Conservation (phyloP, 305 asterid species). For the Solanum hybrid region DNA sequence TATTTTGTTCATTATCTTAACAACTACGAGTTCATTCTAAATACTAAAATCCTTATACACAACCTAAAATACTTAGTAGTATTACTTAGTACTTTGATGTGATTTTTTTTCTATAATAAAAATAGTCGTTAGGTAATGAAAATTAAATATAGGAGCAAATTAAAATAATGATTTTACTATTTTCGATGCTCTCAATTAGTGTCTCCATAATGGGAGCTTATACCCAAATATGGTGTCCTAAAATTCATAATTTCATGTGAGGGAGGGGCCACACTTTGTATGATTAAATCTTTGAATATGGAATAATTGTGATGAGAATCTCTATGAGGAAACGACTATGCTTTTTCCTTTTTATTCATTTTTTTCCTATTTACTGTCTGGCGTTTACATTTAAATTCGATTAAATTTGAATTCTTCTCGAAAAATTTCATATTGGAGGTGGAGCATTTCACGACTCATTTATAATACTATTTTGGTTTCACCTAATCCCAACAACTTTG, state of each 20-base stretch:
- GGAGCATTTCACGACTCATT: neutral
- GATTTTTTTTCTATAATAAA: neutral
- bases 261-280: conserved; percentile 1
- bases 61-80: neutral
- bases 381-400: rapidly evolving
- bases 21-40: neutral
- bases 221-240: neutral
- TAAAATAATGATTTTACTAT: neutral
- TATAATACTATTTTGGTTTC: neutral
- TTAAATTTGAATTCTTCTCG: rapidly evolving
- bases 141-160: neutral
- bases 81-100: neutral
- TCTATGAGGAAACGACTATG: neutral
- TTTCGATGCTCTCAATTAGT: neutral
- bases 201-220: conserved; percentile 2
- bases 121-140: neutral
- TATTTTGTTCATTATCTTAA: neutral
- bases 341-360: neutral
- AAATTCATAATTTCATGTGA: conserved; percentile 2
- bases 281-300: neutral
- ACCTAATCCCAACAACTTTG: neutral
- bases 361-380: no score
- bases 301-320: neutral
- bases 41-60: neutral
- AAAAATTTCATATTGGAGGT: no score